Evolutionary conservation across 2,329 filamentous ascomycete genomes (phyloP), one percentile per base, ranked within the genome.

Genomic region (Neoscytalidium dimidiatum): DNA sequence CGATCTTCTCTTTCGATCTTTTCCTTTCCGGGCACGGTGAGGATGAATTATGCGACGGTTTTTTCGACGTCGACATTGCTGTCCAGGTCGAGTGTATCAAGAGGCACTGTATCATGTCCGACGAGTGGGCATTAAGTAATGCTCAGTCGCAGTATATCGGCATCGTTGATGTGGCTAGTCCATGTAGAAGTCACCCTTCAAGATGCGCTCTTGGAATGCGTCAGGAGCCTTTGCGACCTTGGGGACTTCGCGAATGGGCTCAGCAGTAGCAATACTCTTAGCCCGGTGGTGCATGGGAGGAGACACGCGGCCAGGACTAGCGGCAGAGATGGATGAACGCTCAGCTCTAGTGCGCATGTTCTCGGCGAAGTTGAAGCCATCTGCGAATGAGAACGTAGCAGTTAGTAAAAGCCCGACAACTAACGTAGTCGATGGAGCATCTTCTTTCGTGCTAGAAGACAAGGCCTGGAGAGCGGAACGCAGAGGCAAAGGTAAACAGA

Each of bases 141-240:
- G 38, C 28, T 60, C 56, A 60, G 23, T 26, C 56, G 23, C 29
- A 3, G n/a, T 28, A 26, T 17, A 11, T 3, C 19, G 11, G 26
- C n/a, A 4, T 14, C n/a, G 23, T 21, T 7, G 4, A 14, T 6
- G 13, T 4, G 14, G 19, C 57, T 84, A 97, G 75, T 97, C 94
- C 93, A 98, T 97, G 82, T 95, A 95, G 73, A 99, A 98, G 74
- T 99, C 95, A 51, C 94, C 95, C 81, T 97, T 95, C 70, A 99
- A 85, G 72, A 99, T 98, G 70, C 96, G 88, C 84, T 99, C 95
- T 79, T 97, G 94, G 81, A 97, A 95, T 68, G 90, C 90, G 81
- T 99, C 95, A 31, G 94, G 94, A 29, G 80, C 77, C 68, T 78
- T 79, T 33, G 78, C 73, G 58, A 79, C 74, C 83, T 94, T 96